phyloP scores from a whole-genome alignment of 2,329 filamentous ascomycete species.

The Rutstroemia sp. region DNA sequence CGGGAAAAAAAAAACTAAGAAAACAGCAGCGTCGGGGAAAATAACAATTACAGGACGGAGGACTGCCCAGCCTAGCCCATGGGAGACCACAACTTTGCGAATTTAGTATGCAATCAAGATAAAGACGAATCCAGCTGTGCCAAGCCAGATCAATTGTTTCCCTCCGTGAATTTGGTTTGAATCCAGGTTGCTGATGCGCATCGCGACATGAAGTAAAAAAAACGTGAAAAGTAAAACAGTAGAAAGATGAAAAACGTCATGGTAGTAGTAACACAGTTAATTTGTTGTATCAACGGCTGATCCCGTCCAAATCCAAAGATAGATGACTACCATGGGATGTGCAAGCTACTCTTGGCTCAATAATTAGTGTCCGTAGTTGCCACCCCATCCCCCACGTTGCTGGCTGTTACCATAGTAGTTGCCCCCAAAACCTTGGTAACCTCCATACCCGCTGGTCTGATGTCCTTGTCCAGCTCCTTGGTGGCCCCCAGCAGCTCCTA shows the following conservation, averaged over 20 bases:
- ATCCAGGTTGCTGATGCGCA: slow-evolving; percentile 7
- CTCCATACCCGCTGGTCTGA: slow-evolving; percentile 35
- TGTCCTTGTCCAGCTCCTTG: slow-evolving; percentile 36
- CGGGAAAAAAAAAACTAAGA: neutral
- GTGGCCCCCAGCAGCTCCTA: slow-evolving; percentile 43
- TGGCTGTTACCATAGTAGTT: slow-evolving; percentile 33
- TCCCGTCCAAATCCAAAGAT: neutral
- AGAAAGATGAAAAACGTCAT: slow-evolving; percentile 6
- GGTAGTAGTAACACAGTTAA: slow-evolving; percentile 7
- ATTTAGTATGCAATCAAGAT: slow-evolving; percentile 2
- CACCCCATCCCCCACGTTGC: slow-evolving; percentile 41
- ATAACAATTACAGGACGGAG: neutral
- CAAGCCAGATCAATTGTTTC: neutral
- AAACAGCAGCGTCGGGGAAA: neutral
- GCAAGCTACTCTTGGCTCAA: neutral
- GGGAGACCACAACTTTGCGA: neutral
- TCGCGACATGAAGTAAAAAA: neutral
- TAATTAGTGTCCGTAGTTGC: slow-evolving; percentile 32
- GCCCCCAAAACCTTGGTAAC: slow-evolving; percentile 37
- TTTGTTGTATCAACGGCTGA: slow-evolving; percentile 4
- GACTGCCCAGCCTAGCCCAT: neutral
- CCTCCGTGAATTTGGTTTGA: slow-evolving; percentile 3
- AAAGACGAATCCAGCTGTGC: slow-evolving; percentile 3
- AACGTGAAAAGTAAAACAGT: slow-evolving; percentile 4
- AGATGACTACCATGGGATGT: slow-evolving; percentile 2